Percentiles rank a stretch among this genome's conserved stretches.
Evolutionary conservation across 257 asterid species (phyloP).

Genomic region (Scutellaria minor): DNA sequence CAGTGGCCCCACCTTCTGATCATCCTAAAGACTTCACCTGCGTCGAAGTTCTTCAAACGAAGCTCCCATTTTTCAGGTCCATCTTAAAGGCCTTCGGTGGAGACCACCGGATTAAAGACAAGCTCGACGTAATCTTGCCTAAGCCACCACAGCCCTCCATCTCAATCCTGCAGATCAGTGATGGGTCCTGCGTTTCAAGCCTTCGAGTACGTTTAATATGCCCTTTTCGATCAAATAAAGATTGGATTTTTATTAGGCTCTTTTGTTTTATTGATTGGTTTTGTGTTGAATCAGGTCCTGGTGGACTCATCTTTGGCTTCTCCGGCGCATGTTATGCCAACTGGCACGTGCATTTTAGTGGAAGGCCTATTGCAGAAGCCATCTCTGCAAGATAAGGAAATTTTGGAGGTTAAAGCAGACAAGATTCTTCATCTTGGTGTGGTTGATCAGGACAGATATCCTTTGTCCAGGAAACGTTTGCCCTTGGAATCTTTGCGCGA

Average conservation of each 20-base stretch:
- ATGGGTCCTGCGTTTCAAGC: constrained; percentile 72
- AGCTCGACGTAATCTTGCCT: constrained; percentile 49
- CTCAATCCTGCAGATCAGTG: constrained; percentile 64
- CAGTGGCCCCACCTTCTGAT: constrained; percentile 22
- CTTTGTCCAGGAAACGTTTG: constrained; percentile 76
- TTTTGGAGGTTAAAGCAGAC: constrained; percentile 69
- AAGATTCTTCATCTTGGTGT: constrained; percentile 65
- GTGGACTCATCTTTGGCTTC: constrained; percentile 73
- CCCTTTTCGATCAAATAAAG: neutral
- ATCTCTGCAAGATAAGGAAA: constrained; percentile 55
- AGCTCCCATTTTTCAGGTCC: constrained; percentile 63
- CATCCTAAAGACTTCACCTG: constrained; percentile 60
- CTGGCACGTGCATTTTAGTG: constrained; percentile 75
- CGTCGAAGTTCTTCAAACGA: constrained; percentile 61
- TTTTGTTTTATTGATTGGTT: neutral
- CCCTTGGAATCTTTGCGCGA: constrained; percentile 74
- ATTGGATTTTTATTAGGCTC: neutral
- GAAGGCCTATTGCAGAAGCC: constrained; percentile 77
- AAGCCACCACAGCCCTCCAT: constrained; percentile 62
- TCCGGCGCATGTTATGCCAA: constrained; percentile 70
- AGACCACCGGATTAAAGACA: constrained; percentile 54
- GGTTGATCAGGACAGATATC: constrained; percentile 69
- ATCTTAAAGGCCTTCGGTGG: constrained; percentile 64
- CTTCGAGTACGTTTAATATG: constrained; percentile 53
- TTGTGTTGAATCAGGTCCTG: constrained; percentile 50